Evolutionary conservation across 2,329 filamentous ascomycete species (phyloP).

Genomic region (Ophiosphaerella herpotricha): DNA sequence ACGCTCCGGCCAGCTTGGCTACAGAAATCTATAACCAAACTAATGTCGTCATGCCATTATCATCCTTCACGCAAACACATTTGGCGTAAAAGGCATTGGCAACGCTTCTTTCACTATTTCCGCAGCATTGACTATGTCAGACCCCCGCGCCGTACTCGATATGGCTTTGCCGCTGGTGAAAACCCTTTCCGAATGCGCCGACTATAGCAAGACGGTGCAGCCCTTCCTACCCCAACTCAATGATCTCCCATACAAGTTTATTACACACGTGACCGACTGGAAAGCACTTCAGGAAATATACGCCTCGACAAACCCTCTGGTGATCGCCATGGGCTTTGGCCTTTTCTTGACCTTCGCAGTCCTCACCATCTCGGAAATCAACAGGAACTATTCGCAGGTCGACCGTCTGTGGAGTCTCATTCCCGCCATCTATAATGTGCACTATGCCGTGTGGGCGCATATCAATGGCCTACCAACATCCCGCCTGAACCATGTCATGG

Average conservation of each 20-base stretch:
- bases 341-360: conserved; percentile 73
- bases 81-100: not conserved
- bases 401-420: conserved; percentile 91
- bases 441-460: conserved; percentile 83
- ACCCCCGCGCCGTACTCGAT: conserved; percentile 29
- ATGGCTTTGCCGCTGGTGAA: conserved; percentile 70
- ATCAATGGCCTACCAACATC: conserved; percentile 71
- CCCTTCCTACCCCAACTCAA: conserved; percentile 74
- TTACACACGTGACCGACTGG: conserved; percentile 63
- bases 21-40: conserved; percentile 18
- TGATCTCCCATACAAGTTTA: conserved; percentile 49
- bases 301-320: conserved; percentile 80
- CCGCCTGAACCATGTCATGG: conserved; percentile 72
- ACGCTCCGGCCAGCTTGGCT: conserved; percentile 2
- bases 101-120: not conserved
- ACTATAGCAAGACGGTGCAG: conserved; percentile 73
- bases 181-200: conserved; percentile 73
- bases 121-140: conserved; percentile 49
- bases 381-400: conserved; percentile 95
- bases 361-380: conserved; percentile 78
- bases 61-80: not conserved
- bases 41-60: conserved; percentile 34
- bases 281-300: conserved; percentile 74
- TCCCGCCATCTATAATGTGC: conserved; percentile 82
- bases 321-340: conserved; percentile 74